Base-by-base conservation (phyloP, 2,329 filamentous ascomycete genomes). In the Diaporthe sp. region DNA sequence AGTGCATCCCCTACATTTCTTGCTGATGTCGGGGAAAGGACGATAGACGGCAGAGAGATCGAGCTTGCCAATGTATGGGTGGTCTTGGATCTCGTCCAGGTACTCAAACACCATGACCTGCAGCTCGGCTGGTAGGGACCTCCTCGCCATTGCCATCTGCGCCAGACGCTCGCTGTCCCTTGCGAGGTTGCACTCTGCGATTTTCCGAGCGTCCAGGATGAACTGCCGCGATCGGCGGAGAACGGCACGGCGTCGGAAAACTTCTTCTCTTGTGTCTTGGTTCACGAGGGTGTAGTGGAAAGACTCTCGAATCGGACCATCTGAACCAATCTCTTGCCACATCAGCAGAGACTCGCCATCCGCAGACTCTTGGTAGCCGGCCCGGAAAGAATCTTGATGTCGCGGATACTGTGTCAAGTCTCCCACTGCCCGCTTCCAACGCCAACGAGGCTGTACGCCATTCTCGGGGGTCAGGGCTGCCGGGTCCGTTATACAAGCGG, bases 161-260 rank as follows among this genome's bases (percentile, higher is more conserved):
- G 71, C 75, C 34, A 60, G 9, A 57, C 55, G 42, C 17, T 25
- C 55, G 34, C 46, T 37, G 4, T 76, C 74, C 12, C 28, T 37
- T 22, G 57, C 58, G 2, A 61, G 42, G 37, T 55, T 34, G 10
- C 17, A 13, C 25, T 17, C 13, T 34, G 46, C 72, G 17, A 74
- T 49, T 25, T 49, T 70, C 4, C 72, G 72, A 22, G 72, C 49
- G 28, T 74, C 72, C 60, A 74, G 34, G 25, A 74, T 10, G 13
- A 74, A 74, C 25, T 74, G 72, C 42, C 60, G 60, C 61, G 72
- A 74, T 22, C 72, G 72, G 28, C 49, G 72, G 39, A 70, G 72
- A 10, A 34, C 31, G 17, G 25, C 58, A 19, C 72, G 49, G 2
- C n/a, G 19, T 68, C 72, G 60, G 17, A 9, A 2, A 19, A 15